Percentiles rank a stretch among this genome's conserved stretches.
phyloP scores from a whole-genome alignment of 2,329 filamentous ascomycete species.

The Pezicula radicicola region DNA sequence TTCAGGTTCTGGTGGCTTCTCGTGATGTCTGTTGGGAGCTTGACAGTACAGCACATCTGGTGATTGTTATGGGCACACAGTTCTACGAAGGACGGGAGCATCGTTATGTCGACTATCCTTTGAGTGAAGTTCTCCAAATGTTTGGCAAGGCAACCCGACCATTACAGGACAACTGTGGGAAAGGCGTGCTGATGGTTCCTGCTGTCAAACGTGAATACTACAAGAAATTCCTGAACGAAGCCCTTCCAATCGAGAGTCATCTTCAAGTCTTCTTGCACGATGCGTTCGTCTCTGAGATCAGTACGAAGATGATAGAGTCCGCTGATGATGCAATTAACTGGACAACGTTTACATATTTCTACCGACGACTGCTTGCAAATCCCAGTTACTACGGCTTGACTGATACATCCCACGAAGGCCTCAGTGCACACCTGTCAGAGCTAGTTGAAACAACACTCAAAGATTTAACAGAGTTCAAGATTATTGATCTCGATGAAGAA shows the following conservation, averaged over 20 bases:
- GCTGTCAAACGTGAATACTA: slow-evolving; percentile 96
- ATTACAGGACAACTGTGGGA: slow-evolving; percentile 73
- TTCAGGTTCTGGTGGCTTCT: slow-evolving; percentile 69
- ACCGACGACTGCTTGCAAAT: slow-evolving; percentile 89
- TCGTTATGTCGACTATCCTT: slow-evolving; percentile 92
- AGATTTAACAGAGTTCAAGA: slow-evolving; percentile 87
- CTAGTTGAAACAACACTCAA: slow-evolving; percentile 90
- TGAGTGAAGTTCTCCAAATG: slow-evolving; percentile 96
- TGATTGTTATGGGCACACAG: slow-evolving; percentile 96
- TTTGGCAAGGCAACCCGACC: slow-evolving; percentile 88
- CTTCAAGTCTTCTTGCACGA: slow-evolving; percentile 90
- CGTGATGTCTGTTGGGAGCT: slow-evolving; percentile 97
- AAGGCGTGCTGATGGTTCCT: slow-evolving; percentile 95
- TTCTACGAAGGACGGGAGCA: slow-evolving; percentile 97
- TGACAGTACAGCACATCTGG: slow-evolving; percentile 81
- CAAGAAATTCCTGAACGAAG: slow-evolving; percentile 97
- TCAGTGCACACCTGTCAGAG: slow-evolving; percentile 94
- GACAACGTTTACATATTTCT: slow-evolving; percentile 98
- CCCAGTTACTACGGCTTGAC: slow-evolving; percentile 93
- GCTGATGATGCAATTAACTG: slow-evolving; percentile 97
- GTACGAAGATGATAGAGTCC: slow-evolving; percentile 90
- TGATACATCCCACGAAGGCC: slow-evolving; percentile 83
- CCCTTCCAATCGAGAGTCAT: slow-evolving; percentile 91
- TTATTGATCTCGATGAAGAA: slow-evolving; percentile 92
- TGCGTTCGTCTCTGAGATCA: slow-evolving; percentile 95